A percentile compares a stretch with the other conserved stretches of the same genome.
Evolutionary conservation across 1,139 yeast species (phyloP).

Genomic region (Hansenula sp.): DNA sequence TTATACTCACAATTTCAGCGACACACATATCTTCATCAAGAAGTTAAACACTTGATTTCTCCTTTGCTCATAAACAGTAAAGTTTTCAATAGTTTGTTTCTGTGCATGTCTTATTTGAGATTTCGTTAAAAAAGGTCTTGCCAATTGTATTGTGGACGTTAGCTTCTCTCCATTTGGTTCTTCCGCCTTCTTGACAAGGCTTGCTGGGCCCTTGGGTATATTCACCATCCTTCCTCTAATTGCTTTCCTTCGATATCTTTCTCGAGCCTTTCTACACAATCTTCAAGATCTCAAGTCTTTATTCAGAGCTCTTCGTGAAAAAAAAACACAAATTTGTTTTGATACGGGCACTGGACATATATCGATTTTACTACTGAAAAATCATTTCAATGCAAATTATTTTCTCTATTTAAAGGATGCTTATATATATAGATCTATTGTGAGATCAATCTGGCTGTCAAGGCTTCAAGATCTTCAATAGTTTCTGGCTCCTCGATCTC

Average conservation of each 20-base stretch:
- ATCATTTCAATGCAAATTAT: too few species aligned
- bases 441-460: slow-evolving; percentile 61
- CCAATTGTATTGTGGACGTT: slow-evolving; percentile 37
- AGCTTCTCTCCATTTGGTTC: background rate
- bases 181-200: background rate
- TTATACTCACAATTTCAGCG: slow-evolving; percentile 38
- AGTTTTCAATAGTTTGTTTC: slow-evolving; percentile 46
- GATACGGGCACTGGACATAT: too few species aligned
- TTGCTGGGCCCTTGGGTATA: background rate
- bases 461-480: slow-evolving; percentile 88
- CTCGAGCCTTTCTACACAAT: background rate
- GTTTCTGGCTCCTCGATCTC: slow-evolving; percentile 88
- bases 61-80: slow-evolving; percentile 41
- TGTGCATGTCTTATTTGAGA: slow-evolving; percentile 53
- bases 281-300: too few species aligned
- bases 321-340: too few species aligned
- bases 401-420: too few species aligned
- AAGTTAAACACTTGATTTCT: slow-evolving; percentile 52
- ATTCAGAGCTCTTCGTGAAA: too few species aligned
- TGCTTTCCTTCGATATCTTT: background rate
- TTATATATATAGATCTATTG: too few species aligned
- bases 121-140: slow-evolving; percentile 61
- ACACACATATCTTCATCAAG: slow-evolving; percentile 46
- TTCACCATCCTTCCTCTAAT: background rate
- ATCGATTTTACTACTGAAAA: background rate